Conservation (phyloP, 2,329 filamentous ascomycete genomes). For the Cladophialophora exuberans region DNA sequence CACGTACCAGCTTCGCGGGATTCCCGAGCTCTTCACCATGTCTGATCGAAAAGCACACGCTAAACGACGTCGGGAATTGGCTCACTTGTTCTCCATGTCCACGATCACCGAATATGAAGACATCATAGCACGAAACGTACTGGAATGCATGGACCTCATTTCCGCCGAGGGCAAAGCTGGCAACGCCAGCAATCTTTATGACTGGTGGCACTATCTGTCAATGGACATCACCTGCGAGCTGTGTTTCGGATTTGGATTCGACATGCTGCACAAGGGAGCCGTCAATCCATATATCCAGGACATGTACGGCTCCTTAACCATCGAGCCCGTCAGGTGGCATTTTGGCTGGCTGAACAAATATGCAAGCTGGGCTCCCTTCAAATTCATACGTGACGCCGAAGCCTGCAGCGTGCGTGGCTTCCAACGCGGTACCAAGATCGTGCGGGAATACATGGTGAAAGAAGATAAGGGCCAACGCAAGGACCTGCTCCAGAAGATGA, state of each 20-base stretch:
- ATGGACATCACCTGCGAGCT: constrained; percentile 18
- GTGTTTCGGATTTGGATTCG: constrained; percentile 7
- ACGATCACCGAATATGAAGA: constrained; percentile 13
- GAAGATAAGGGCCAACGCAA: constrained; percentile 7
- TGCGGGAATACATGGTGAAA: constrained; percentile 12
- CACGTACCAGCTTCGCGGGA: constrained; percentile 10
- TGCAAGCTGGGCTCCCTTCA: constrained; percentile 12
- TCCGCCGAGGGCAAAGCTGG: constrained; percentile 3
- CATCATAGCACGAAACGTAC: constrained; percentile 9
- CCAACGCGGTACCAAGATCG: constrained; percentile 7
- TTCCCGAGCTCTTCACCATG: constrained; percentile 14
- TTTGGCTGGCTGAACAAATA: constrained; percentile 15
- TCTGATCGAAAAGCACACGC: constrained; percentile 11
- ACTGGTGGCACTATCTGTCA: constrained; percentile 19
- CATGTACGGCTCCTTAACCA: constrained; percentile 13
- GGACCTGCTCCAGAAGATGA: constrained; percentile 16
- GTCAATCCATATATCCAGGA: constrained; percentile 13
- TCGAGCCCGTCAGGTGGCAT: constrained; percentile 14
- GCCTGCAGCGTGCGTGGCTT: constrained; percentile 13
- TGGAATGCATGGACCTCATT: constrained; percentile 10
- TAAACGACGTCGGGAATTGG: constrained; percentile 13
- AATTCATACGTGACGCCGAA: constrained; percentile 13
- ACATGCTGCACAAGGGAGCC: constrained; percentile 13
- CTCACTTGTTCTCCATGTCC: constrained; percentile 13
- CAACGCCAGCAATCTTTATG: constrained; percentile 14